A percentile compares a stretch with the other conserved stretches of the same genome.
Evolutionary conservation across 2,329 filamentous ascomycete genomes (phyloP).

Genomic region (Delphinella strobiligena): DNA sequence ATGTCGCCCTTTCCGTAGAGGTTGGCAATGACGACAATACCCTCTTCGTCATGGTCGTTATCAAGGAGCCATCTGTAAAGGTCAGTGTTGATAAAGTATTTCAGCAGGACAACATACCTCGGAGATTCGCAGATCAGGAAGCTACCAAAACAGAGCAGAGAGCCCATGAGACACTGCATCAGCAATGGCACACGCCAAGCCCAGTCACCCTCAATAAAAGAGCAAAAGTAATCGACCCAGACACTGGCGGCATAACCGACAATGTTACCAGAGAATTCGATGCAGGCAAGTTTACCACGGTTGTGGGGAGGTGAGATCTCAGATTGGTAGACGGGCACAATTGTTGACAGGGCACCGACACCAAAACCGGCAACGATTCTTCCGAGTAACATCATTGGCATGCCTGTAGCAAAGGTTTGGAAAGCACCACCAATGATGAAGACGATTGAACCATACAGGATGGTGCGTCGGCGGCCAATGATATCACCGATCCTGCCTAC

Average conservation of each 20-base stretch:
- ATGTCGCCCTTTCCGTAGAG: conserved; percentile 93
- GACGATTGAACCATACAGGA: conserved; percentile 83
- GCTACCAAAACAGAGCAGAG: conserved; percentile 71
- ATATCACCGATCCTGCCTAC: conserved; percentile 86
- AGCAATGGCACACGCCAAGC: conserved; percentile 84
- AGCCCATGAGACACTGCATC: conserved; percentile 92
- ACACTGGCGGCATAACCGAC: conserved; percentile 91
- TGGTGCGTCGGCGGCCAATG: conserved; percentile 78
- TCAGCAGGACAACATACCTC: conserved; percentile 42
- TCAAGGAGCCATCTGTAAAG: conserved; percentile 76
- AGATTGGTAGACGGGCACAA: conserved; percentile 42
- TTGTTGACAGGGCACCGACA: conserved; percentile 38
- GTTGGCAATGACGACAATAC: conserved; percentile 96
- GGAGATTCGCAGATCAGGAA: conserved; percentile 93
- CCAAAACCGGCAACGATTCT: conserved; percentile 39
- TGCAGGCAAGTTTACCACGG: conserved; percentile 87
- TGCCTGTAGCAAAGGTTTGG: conserved; percentile 68
- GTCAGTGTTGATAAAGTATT: conserved; percentile 4
- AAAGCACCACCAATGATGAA: conserved; percentile 76
- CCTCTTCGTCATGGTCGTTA: conserved; percentile 95
- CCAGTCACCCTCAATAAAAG: conserved; percentile 70
- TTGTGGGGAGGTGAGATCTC: conserved; percentile 81
- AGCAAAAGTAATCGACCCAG: conserved; percentile 98
- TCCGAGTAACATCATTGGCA: conserved; percentile 68
- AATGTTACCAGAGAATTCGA: conserved; percentile 96